A percentile compares a stretch with the other conserved stretches of the same genome.
Evolutionary conservation across 2,329 filamentous ascomycete species (phyloP).

Genomic region (Fusarium sp.): DNA sequence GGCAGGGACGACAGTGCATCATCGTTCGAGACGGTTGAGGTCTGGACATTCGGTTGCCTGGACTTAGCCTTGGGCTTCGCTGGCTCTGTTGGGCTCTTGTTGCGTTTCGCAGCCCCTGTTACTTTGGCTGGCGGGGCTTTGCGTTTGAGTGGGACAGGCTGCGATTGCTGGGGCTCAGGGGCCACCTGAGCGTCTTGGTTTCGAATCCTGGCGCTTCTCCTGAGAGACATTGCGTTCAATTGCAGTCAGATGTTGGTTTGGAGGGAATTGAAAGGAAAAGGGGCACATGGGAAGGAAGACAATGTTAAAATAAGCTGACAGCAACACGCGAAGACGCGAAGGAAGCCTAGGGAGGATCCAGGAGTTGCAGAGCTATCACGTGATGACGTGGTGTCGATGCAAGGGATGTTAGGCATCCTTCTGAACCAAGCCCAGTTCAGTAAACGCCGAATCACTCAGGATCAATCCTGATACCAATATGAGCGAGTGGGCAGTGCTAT

Average conservation of each 20-base stretch:
- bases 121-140: slow-evolving; percentile 7
- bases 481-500: background rate
- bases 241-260: background rate
- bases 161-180: background rate
- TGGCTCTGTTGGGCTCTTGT: background rate
- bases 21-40: background rate
- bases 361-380: background rate
- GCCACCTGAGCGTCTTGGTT: background rate
- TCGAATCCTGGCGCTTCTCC: slow-evolving; percentile 30
- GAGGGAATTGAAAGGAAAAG: background rate
- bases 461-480: background rate
- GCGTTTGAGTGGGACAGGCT: background rate
- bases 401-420: background rate
- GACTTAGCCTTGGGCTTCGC: background rate
- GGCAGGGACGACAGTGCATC: slow-evolving; percentile 18
- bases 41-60: background rate
- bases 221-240: slow-evolving; percentile 5
- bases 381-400: background rate
- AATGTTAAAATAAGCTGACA: background rate
- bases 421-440: background rate
- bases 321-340: background rate
- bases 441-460: background rate
- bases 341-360: background rate
- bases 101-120: background rate
- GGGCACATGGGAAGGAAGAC: background rate